phyloP scores from a whole-genome alignment of 768 basidiomycete species.

The Hygrophorus pudorinus region DNA sequence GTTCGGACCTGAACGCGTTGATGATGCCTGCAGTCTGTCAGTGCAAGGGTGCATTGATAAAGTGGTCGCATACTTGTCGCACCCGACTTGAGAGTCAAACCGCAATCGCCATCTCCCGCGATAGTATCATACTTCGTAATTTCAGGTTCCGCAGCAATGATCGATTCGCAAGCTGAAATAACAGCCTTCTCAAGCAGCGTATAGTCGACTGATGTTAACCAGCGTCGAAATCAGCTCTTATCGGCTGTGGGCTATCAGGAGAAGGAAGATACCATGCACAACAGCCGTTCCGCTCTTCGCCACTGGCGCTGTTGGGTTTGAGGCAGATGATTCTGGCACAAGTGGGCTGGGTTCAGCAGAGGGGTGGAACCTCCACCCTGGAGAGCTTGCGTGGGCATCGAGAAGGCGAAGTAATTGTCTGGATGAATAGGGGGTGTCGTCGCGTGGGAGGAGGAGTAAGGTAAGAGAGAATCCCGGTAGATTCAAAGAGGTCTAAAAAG shows the following conservation, averaged over 20 bases:
- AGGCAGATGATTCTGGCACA: background rate
- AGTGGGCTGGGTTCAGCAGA: slow-evolving; percentile 29
- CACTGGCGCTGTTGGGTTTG: too few relatives aligned
- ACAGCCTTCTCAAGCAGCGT: slow-evolving; percentile 25
- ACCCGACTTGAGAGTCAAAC: slow-evolving; percentile 38
- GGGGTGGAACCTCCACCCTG: slow-evolving; percentile 79
- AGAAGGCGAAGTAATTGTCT: slow-evolving; percentile 53
- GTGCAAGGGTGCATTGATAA: background rate
- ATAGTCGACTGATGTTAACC: too few relatives aligned
- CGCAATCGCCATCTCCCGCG: slow-evolving; percentile 78
- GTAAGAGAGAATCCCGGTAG: slow-evolving; percentile 91
- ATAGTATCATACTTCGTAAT: slow-evolving; percentile 89
- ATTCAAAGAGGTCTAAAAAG: slow-evolving; percentile 68
- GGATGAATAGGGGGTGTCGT: slow-evolving; percentile 27
- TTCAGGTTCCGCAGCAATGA: slow-evolving; percentile 76
- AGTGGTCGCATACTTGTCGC: background rate
- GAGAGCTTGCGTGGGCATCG: slow-evolving; percentile 56
- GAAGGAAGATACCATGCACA: too few relatives aligned
- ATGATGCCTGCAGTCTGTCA: background rate
- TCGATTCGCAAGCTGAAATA: slow-evolving; percentile 47
- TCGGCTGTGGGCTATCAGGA: too few relatives aligned
- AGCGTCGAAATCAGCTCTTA: too few relatives aligned
- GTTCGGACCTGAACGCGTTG: too few relatives aligned
- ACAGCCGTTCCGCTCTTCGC: too few relatives aligned
- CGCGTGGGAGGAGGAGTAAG: slow-evolving; percentile 54